Evolutionary conservation across 768 basidiomycete genomes (phyloP).

Genomic region (Russula dissimulans): DNA sequence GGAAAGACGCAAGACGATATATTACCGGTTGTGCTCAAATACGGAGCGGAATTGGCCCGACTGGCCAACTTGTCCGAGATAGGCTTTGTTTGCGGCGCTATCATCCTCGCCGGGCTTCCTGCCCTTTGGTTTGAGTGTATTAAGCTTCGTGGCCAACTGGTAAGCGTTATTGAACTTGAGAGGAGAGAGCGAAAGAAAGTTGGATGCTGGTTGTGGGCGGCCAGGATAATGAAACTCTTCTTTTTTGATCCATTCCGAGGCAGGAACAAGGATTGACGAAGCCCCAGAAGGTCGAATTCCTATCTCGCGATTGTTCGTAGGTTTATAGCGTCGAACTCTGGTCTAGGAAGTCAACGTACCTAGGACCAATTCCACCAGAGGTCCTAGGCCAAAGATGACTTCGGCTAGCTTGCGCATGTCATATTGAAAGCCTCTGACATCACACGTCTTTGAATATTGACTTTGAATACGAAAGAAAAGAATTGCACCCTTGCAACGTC

Average conservation of each 20-base stretch:
- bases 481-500: conserved; percentile 8
- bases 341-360: conserved; percentile 1
- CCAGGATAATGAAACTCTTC: not conserved
- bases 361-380: conserved; percentile 9
- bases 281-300: conserved; percentile 17
- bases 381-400: conserved; percentile 1
- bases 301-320: not conserved
- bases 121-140: conserved; percentile 6
- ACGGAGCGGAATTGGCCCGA: conserved; percentile 10
- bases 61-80: not conserved
- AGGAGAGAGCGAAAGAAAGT: conserved; percentile 19
- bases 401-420: conserved; percentile 7
- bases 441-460: not conserved
- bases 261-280: conserved; percentile 12
- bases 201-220: not conserved
- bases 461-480: not conserved
- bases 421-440: conserved; percentile 1
- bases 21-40: conserved; percentile 16
- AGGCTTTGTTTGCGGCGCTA: conserved; percentile 13
- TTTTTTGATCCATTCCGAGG: conserved; percentile 1
- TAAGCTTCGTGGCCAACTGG: conserved; percentile 12
- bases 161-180: conserved; percentile 3
- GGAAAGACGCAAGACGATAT: not conserved
- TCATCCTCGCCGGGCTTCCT: conserved; percentile 9
- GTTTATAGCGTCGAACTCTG: too few species aligned